Percentiles rank a stretch among this genome's conserved stretches.
Evolutionary conservation across 2,329 filamentous ascomycete genomes (phyloP).

Genomic region (Ophiostoma sp.): DNA sequence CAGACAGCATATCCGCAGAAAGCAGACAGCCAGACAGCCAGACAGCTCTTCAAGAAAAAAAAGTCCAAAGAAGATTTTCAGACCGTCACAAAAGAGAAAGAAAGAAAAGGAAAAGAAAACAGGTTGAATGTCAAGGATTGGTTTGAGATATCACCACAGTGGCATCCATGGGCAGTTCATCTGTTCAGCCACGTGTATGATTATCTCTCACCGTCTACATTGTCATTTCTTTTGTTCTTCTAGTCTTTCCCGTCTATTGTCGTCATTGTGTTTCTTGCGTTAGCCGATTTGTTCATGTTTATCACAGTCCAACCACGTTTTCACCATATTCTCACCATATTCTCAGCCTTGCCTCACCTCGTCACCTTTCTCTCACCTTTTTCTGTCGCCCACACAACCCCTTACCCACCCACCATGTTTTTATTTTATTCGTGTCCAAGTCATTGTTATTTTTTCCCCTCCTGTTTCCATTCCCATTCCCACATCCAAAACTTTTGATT

Average conservation of each 20-base stretch:
- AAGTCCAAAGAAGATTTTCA: conserved; percentile 31
- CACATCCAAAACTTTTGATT: background rate
- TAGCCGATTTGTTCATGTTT: background rate
- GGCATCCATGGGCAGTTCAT: background rate
- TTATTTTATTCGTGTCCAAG: background rate
- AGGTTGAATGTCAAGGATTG: background rate
- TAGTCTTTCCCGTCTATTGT: background rate
- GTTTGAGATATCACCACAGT: background rate
- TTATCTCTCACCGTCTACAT: background rate
- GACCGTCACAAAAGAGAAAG: background rate
- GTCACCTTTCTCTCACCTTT: background rate
- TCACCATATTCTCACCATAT: background rate
- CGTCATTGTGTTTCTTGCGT: background rate
- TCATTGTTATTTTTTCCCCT: background rate
- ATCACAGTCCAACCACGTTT: background rate
- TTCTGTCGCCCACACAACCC: background rate
- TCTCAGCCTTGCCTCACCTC: background rate
- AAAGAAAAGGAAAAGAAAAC: background rate
- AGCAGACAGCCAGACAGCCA: conserved; percentile 27
- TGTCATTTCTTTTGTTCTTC: background rate
- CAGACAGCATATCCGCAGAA: conserved; percentile 20
- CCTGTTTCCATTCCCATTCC: background rate
- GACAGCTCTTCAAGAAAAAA: conserved; percentile 30
- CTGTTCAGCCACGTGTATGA: background rate
- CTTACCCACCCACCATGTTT: background rate